Percentiles rank a stretch among this genome's conserved stretches.
These are phyloP conservation scores for Dactylella cylindrospora DNA, from an alignment of 2,329 filamentous ascomycete genomes.

Conservation along the genomic window DNA sequence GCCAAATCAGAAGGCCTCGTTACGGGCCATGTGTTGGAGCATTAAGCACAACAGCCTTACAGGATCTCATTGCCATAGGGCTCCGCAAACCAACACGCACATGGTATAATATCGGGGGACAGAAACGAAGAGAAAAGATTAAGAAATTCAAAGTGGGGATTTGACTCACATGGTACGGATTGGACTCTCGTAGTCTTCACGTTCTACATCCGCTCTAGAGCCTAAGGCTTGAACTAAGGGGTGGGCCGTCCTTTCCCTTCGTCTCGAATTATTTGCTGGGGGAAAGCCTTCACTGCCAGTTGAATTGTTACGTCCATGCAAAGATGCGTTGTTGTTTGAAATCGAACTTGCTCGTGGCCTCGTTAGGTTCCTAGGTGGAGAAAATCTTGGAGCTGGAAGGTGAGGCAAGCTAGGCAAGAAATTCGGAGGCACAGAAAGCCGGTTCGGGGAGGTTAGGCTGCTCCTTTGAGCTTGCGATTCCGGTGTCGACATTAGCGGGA, in stretches of 20 bases:
- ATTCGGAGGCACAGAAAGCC: constrained; percentile 16
- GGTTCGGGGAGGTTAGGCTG: constrained; percentile 24
- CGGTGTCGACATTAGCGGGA: not conserved
- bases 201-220: constrained; percentile 22
- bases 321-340: constrained; percentile 11
- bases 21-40: too few relatives aligned
- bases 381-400: constrained; percentile 32
- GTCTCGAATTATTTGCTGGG: constrained; percentile 1
- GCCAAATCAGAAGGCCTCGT: too few relatives aligned
- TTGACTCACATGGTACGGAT: constrained; percentile 33
- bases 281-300: constrained; percentile 20
- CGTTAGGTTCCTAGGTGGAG: constrained; percentile 25
- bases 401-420: constrained; percentile 34
- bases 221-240: constrained; percentile 18
- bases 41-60: too few relatives aligned
- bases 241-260: constrained; percentile 30
- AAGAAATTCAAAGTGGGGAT: too few relatives aligned
- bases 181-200: constrained; percentile 40
- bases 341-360: constrained; percentile 22
- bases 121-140: too few relatives aligned
- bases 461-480: constrained; percentile 16
- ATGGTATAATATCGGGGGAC: too few relatives aligned
- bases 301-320: constrained; percentile 25
- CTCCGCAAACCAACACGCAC: too few relatives aligned
- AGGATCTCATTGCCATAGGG: too few relatives aligned